Evolutionary conservation across 2,329 filamentous ascomycete species (phyloP).

Genomic region (Dichotomopilus funicola): DNA sequence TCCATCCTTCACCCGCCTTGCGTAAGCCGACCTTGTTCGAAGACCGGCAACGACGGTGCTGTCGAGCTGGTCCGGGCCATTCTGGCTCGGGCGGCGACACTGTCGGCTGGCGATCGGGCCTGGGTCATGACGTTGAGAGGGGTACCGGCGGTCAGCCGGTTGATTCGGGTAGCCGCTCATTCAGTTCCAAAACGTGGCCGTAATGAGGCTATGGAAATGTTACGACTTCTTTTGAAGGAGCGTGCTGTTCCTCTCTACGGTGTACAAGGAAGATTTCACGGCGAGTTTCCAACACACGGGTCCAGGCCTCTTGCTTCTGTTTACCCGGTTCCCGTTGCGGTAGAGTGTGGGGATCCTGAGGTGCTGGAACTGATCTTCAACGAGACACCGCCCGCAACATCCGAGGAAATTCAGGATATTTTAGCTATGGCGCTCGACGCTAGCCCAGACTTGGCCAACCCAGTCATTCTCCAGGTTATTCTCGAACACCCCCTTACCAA

Average conservation of each 20-base stretch:
- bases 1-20: no score
- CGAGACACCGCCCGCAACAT: not conserved
- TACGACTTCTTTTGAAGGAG: not conserved
- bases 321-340: not conserved
- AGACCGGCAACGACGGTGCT: no score
- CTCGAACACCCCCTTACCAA: not conserved
- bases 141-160: no score
- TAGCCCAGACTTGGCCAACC: not conserved
- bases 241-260: not conserved
- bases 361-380: not conserved
- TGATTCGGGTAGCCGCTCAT: no score
- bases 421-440: constrained; percentile 4
- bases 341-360: not conserved
- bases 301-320: not conserved
- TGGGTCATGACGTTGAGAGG: no score
- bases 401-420: not conserved
- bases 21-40: no score
- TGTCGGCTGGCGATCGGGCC: no score
- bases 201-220: not conserved
- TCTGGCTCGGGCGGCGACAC: no score
- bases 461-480: not conserved
- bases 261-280: not conserved
- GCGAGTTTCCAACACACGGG: not conserved
- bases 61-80: no score
- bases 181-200: no score